Evolutionary conservation across 257 asterid genomes (phyloP).

Genomic region (Przewalskia tangutica): DNA sequence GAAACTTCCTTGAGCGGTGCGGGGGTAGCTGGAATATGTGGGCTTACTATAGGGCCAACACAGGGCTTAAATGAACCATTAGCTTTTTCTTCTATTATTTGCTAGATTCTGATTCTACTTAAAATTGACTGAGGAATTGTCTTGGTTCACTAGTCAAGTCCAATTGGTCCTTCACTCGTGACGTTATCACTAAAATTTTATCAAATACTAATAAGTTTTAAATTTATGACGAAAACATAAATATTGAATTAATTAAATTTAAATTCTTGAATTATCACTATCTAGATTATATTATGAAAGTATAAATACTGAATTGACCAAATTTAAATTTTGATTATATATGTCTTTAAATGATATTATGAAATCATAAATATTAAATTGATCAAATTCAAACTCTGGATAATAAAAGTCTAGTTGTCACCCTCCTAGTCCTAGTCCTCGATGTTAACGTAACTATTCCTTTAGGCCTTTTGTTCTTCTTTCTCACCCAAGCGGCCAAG

Average conservation of each 20-base stretch:
- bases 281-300: too few species aligned
- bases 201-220: too few species aligned
- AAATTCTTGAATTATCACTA: too few species aligned
- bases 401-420: neutral
- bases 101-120: neutral
- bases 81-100: neutral
- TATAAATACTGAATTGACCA: too few species aligned
- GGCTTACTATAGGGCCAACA: neutral
- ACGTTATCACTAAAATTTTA: neutral
- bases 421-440: too few species aligned
- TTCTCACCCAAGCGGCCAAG: conserved; percentile 22
- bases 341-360: too few species aligned
- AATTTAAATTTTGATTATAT: too few species aligned
- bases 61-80: neutral
- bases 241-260: too few species aligned
- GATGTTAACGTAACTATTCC: neutral
- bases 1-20: neutral
- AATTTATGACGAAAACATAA: too few species aligned
- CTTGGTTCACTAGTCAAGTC: neutral
- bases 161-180: neutral
- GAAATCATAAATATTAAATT: neutral
- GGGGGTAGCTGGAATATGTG: neutral
- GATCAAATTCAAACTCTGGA: neutral
- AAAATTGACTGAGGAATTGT: neutral
- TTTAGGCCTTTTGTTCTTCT: neutral